Evolutionary conservation across 2,329 filamentous ascomycete genomes (phyloP).

Genomic region (Thielaviopsis euricoi): DNA sequence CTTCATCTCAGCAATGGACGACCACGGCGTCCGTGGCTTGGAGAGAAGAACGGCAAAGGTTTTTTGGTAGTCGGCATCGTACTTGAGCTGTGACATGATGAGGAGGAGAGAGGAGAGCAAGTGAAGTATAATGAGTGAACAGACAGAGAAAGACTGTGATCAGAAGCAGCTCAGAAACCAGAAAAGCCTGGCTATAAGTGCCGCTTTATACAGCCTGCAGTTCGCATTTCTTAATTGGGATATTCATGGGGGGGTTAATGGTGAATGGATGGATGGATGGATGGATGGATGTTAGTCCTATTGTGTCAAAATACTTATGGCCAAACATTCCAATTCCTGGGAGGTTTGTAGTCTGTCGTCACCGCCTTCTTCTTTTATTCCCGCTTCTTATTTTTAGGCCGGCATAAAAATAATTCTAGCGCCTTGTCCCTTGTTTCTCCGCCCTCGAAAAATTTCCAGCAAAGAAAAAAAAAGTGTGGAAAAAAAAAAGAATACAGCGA

Average conservation of each 20-base stretch:
- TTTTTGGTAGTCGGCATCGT: slow-evolving; percentile 4
- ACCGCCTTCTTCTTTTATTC: not conserved
- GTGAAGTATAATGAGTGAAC: no score
- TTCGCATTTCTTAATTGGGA: no score
- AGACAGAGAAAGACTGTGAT: no score
- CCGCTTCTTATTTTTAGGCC: not conserved
- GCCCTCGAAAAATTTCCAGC: slow-evolving; percentile 10
- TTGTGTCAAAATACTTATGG: not conserved
- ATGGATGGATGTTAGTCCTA: no score
- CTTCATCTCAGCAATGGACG: not conserved
- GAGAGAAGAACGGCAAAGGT: not conserved
- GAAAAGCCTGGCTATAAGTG: no score
- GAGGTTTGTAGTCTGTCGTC: not conserved
- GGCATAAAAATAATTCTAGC: slow-evolving; percentile 9
- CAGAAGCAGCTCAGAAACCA: no score
- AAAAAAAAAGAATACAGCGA: slow-evolving; percentile 10
- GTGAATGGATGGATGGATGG: no score
- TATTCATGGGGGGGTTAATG: no score
- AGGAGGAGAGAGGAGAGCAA: no score
- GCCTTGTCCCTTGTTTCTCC: slow-evolving; percentile 5
- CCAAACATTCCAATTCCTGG: not conserved
- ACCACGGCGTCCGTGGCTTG: not conserved
- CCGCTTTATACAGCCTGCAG: no score
- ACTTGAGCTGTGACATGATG: slow-evolving; percentile 1
- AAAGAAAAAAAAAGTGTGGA: slow-evolving; percentile 2